Percentiles rank a stretch among this genome's conserved stretches.
Evolutionary conservation across 1,139 yeast species (phyloP).

Genomic region (Yamadazyma triangularis): DNA sequence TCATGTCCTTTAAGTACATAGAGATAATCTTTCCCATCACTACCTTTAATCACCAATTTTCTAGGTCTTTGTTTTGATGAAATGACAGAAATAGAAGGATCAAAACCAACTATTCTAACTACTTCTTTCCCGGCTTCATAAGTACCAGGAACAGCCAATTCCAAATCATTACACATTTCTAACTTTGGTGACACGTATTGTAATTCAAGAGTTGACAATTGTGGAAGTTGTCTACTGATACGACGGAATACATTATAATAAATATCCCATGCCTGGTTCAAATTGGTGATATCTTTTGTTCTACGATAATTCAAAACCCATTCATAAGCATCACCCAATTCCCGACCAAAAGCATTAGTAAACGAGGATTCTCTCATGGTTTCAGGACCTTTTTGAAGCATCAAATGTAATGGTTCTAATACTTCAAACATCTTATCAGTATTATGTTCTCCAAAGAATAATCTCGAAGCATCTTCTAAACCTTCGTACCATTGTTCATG

Average conservation of each 20-base stretch:
- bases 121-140: slow-evolving; percentile 82
- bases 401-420: slow-evolving; percentile 80
- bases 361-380: slow-evolving; percentile 92
- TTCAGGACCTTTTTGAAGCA: slow-evolving; percentile 83
- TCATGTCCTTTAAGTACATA: slow-evolving; percentile 91
- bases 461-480: slow-evolving; percentile 90
- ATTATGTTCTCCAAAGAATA: slow-evolving; percentile 91
- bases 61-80: slow-evolving; percentile 97
- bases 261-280: slow-evolving; percentile 97
- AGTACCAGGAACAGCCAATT: slow-evolving; percentile 92
- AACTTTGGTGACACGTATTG: slow-evolving; percentile 93
- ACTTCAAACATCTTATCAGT: slow-evolving; percentile 93
- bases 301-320: slow-evolving; percentile 86
- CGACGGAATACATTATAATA: slow-evolving; percentile 91
- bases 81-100: slow-evolving; percentile 82
- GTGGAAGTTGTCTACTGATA: slow-evolving; percentile 85
- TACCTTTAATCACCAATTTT: slow-evolving; percentile 70
- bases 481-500: slow-evolving; percentile 99
- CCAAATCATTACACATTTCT: slow-evolving; percentile 72
- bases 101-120: slow-evolving; percentile 68
- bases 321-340: slow-evolving; percentile 86
- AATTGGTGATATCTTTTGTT: slow-evolving; percentile 79
- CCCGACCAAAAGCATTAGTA: slow-evolving; percentile 91
- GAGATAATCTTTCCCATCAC: slow-evolving; percentile 87
- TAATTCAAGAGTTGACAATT: slow-evolving; percentile 76